Percentiles rank a stretch among this genome's conserved stretches.
Conservation (phyloP, 1,284 basidiomycete genomes). For the Caloboletus firmus region DNA sequence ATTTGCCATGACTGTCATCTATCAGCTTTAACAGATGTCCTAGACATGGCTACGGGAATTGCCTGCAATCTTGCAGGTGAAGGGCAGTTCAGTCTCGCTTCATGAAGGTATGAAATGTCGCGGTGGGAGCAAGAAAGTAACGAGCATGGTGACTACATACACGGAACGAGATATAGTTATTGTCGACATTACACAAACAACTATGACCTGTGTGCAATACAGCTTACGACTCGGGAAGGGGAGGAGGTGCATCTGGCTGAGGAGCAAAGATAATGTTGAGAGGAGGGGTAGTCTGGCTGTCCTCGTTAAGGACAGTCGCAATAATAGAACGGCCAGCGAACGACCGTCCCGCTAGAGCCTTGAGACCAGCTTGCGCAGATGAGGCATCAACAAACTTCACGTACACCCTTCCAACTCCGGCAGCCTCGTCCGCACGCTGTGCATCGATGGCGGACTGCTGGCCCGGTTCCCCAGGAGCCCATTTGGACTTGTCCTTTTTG, state of each 20-base stretch:
- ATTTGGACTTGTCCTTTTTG: constrained; percentile 81
- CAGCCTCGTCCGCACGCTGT: constrained; percentile 75
- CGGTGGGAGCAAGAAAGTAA: constrained; percentile 4
- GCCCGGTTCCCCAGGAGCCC: constrained; percentile 64
- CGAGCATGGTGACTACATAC: constrained; percentile 25
- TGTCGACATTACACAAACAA: constrained; percentile 13
- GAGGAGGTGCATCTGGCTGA: constrained; percentile 77
- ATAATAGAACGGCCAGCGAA: constrained; percentile 92
- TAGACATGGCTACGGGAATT: not conserved
- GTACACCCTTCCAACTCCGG: constrained; percentile 92
- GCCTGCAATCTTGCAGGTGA: not conserved
- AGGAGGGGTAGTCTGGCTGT: constrained; percentile 79
- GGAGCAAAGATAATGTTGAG: constrained; percentile 77
- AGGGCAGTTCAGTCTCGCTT: too few relatives aligned
- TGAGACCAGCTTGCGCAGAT: constrained; percentile 71
- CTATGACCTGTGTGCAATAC: not conserved
- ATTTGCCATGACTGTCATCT: not conserved
- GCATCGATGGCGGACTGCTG: constrained; percentile 65
- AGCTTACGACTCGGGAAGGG: constrained; percentile 49
- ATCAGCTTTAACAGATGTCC: not conserved
- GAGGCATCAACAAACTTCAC: constrained; percentile 74
- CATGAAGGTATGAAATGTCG: not conserved
- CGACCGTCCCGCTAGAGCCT: constrained; percentile 84
- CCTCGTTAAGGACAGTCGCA: constrained; percentile 74
- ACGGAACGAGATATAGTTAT: constrained; percentile 19